Conservation (phyloP, 106 monocot species). For the Acanthochlamys bracteata region DNA sequence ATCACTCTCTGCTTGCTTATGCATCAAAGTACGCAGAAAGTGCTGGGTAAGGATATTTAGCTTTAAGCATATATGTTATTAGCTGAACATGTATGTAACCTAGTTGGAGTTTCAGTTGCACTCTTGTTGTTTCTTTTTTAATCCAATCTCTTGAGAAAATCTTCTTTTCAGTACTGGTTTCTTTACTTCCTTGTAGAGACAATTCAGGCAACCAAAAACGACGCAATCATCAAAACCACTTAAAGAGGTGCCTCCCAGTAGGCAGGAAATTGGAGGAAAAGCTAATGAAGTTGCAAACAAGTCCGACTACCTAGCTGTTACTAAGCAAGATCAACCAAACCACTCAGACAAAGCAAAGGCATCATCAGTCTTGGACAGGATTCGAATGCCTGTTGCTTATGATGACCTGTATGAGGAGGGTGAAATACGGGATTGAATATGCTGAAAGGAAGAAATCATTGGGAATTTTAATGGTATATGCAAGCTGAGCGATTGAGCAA, state of each 20-base stretch:
- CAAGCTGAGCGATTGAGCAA: too few relatives aligned
- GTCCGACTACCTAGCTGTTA: not conserved
- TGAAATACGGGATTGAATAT: constrained; percentile 23
- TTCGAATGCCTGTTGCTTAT: constrained; percentile 29
- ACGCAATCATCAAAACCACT: not conserved
- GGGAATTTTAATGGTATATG: not conserved
- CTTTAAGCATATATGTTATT: too few relatives aligned
- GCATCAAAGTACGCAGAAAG: too few relatives aligned
- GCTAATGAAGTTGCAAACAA: constrained; percentile 6
- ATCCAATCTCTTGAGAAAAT: too few relatives aligned
- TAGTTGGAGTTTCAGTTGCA: too few relatives aligned
- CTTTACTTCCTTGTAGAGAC: constrained; percentile 19
- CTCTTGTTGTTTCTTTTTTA: too few relatives aligned
- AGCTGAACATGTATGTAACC: too few relatives aligned
- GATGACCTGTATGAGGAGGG: constrained; percentile 46
- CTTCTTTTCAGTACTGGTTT: not conserved
- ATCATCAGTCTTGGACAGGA: constrained; percentile 22
- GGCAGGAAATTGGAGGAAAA: constrained; percentile 2
- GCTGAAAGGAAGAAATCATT: not conserved
- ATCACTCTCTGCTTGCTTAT: too few relatives aligned
- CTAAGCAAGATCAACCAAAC: constrained; percentile 1
- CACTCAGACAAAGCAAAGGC: constrained; percentile 5
- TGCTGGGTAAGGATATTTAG: too few relatives aligned
- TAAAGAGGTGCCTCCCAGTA: constrained; percentile 17
- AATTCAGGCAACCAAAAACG: constrained; percentile 21